Percentiles rank a stretch among this genome's conserved stretches.
phyloP scores from a whole-genome alignment of 2,329 filamentous ascomycete species.

The Fusarium musae region DNA sequence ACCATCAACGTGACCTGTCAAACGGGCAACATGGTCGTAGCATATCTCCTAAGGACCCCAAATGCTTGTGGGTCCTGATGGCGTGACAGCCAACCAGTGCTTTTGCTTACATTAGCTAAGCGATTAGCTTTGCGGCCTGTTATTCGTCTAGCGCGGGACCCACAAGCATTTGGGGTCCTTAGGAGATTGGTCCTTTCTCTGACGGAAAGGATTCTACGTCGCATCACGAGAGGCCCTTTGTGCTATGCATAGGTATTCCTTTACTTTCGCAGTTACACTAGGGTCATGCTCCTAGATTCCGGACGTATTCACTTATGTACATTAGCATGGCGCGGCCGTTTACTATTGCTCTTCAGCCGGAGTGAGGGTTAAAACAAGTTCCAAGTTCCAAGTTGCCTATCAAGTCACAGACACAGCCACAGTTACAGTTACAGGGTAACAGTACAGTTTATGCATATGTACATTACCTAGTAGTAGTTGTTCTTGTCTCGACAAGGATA shows the following conservation, averaged over 20 bases:
- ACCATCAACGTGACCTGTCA: slow-evolving; percentile 33
- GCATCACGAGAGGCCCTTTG: slow-evolving; percentile 30
- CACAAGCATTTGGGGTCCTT: no score
- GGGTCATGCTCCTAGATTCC: slow-evolving; percentile 20
- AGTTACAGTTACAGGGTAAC: slow-evolving; percentile 21
- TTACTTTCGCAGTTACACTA: slow-evolving; percentile 10
- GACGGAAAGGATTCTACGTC: background rate
- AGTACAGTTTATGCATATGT: background rate
- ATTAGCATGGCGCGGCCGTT: background rate
- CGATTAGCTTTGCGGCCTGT: no score
- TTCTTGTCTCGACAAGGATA: slow-evolving; percentile 20
- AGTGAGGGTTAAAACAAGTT: background rate
- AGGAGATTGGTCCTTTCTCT: slow-evolving; percentile 20
- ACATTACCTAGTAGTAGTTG: background rate
- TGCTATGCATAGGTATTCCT: background rate
- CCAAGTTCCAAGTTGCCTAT: background rate
- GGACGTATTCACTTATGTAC: background rate
- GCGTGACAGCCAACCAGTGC: no score
- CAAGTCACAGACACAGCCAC: background rate
- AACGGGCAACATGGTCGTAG: slow-evolving; percentile 10
- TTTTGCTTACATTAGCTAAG: no score
- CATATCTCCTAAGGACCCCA: no score
- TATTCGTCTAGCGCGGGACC: no score
- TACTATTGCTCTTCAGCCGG: background rate
- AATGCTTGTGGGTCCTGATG: no score